Evolutionary conservation across 495 filamentous ascomycete genomes (phyloP).

Genomic region (Hypoxylon trugodes): DNA sequence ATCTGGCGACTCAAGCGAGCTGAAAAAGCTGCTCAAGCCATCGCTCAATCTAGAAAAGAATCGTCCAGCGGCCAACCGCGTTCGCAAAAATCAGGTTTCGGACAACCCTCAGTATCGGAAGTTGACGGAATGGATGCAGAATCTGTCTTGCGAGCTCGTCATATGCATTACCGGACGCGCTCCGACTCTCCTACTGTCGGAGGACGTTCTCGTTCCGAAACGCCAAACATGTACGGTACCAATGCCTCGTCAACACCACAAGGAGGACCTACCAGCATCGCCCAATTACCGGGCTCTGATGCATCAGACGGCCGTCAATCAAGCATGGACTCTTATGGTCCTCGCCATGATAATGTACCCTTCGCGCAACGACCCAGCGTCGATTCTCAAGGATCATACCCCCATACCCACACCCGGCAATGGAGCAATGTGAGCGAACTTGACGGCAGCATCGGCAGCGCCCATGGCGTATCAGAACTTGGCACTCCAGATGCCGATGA

Average conservation of each 20-base stretch:
- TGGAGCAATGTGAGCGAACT: conserved; percentile 53
- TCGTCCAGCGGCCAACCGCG: conserved; percentile 40
- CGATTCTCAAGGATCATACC: conserved; percentile 41
- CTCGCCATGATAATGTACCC: conserved; percentile 43
- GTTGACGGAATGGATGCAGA: conserved; percentile 35
- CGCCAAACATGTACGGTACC: conserved; percentile 33
- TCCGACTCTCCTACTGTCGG: conserved; percentile 29
- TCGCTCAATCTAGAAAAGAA: conserved; percentile 43
- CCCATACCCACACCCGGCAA: conserved; percentile 45
- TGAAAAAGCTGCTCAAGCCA: conserved; percentile 33
- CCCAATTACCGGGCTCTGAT: conserved; percentile 12
- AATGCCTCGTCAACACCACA: conserved; percentile 34
- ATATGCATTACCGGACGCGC: conserved; percentile 8
- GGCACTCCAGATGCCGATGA: conserved; percentile 27
- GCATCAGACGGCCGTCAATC: conserved; percentile 40
- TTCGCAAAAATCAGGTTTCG: conserved; percentile 39
- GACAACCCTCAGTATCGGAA: conserved; percentile 35
- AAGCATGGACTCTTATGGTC: conserved; percentile 42
- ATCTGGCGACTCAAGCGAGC: conserved; percentile 49
- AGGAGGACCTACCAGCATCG: conserved; percentile 11
- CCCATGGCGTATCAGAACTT: conserved; percentile 43
- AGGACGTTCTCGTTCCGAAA: conserved; percentile 35
- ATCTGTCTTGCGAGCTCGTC: conserved; percentile 10
- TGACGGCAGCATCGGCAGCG: conserved; percentile 44
- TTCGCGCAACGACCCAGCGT: conserved; percentile 40